These are phyloP conservation scores for Hyparrhenia diplandra DNA, from an alignment of 176 grass and related monocot genomes.

Conservation along the genomic window DNA sequence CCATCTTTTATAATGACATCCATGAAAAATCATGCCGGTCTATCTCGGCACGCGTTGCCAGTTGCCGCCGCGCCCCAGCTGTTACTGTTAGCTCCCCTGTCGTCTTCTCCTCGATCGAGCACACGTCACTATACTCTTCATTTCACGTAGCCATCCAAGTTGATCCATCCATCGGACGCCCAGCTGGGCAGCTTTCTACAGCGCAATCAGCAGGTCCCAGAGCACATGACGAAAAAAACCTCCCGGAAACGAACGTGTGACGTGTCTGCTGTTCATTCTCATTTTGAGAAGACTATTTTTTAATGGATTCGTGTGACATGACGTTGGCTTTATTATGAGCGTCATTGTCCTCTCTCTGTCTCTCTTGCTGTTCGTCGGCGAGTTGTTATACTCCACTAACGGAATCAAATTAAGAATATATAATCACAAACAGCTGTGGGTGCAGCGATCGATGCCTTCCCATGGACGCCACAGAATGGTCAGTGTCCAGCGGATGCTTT, in stretches of 20 bases:
- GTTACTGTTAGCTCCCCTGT: not conserved
- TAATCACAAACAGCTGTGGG: not conserved
- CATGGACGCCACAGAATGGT: not conserved
- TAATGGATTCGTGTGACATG: not conserved
- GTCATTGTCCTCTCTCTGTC: not conserved
- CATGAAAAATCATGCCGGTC: too few species aligned
- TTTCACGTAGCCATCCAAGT: not conserved
- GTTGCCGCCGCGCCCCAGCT: not conserved
- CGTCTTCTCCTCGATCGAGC: slow-evolving; percentile 5
- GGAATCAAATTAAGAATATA: not conserved
- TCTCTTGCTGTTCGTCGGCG: not conserved
- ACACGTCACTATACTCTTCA: not conserved
- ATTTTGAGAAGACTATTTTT: not conserved
- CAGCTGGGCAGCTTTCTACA: not conserved
- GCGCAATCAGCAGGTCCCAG: not conserved
- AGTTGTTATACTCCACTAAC: not conserved
- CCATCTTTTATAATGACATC: too few species aligned
- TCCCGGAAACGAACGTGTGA: not conserved
- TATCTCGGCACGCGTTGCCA: not conserved
- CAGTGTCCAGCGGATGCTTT: too few species aligned
- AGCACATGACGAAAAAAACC: not conserved
- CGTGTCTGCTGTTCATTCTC: not conserved
- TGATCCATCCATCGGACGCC: not conserved
- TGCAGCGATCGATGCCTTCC: not conserved
- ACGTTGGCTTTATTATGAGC: not conserved